These are phyloP conservation scores for Pseudocercospora macadamiae DNA, from an alignment of 2,329 filamentous ascomycete genomes.

Conservation along the genomic window DNA sequence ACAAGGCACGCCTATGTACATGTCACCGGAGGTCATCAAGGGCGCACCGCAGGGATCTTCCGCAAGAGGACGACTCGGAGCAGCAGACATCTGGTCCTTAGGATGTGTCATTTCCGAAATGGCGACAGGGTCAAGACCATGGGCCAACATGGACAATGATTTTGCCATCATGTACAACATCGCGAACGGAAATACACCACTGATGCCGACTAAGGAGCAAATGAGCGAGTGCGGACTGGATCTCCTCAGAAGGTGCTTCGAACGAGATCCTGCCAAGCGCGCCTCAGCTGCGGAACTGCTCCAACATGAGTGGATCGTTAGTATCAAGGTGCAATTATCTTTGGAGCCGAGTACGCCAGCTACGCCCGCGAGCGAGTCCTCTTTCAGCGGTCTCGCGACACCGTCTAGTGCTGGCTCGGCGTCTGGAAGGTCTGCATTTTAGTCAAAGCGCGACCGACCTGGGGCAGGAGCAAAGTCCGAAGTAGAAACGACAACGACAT, in stretches of 20 bases:
- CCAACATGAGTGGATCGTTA: conserved; percentile 85
- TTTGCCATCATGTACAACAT: conserved; percentile 99
- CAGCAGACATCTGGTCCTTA: conserved; percentile 94
- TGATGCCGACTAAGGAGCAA: conserved; percentile 79
- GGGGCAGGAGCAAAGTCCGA: not conserved
- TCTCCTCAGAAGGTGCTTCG: conserved; percentile 85
- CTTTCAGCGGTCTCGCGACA: conserved; percentile 17
- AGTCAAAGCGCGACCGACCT: not conserved
- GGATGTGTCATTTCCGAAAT: conserved; percentile 97
- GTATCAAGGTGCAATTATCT: conserved; percentile 49
- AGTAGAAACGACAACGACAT: not conserved
- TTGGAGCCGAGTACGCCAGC: conserved; percentile 52
- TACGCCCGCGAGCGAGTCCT: conserved; percentile 37
- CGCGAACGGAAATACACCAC: conserved; percentile 90
- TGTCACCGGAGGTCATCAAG: conserved; percentile 98
- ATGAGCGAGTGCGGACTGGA: conserved; percentile 83
- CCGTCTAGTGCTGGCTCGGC: conserved; percentile 16
- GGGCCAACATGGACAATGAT: conserved; percentile 96
- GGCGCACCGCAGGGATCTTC: conserved; percentile 68
- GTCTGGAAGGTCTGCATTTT: not conserved
- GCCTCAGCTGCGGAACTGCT: conserved; percentile 85
- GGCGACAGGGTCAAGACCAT: conserved; percentile 91
- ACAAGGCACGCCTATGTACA: conserved; percentile 99
- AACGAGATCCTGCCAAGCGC: conserved; percentile 76
- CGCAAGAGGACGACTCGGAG: conserved; percentile 72